phyloP scores from a whole-genome alignment of 2,329 filamentous ascomycete genomes.

The Myriosclerotinia scirpicola region DNA sequence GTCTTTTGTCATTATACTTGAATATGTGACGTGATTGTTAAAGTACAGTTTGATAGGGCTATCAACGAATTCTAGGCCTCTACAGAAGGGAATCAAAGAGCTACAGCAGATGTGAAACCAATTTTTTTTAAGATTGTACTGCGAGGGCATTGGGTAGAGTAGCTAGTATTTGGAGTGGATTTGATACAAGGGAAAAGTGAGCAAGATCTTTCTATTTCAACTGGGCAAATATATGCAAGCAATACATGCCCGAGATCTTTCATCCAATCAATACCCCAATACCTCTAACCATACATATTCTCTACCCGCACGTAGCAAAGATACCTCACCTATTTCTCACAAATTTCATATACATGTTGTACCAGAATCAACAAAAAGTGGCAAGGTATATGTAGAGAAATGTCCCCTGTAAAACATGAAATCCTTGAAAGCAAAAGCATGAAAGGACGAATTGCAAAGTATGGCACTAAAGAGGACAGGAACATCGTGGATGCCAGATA shows the following conservation, averaged over 20 bases:
- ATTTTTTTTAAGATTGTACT: no score
- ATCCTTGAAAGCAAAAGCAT: background rate
- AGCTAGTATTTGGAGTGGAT: background rate
- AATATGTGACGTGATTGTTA: background rate
- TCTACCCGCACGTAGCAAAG: no score
- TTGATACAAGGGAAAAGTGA: background rate
- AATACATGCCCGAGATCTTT: no score
- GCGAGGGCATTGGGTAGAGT: background rate
- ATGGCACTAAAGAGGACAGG: background rate
- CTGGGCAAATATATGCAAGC: background rate
- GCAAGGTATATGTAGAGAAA: background rate
- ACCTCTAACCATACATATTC: no score
- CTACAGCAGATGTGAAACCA: conserved; percentile 1
- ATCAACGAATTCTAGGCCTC: background rate
- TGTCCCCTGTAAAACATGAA: background rate
- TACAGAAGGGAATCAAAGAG: background rate
- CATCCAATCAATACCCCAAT: no score
- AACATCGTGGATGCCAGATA: background rate
- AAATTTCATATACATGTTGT: background rate
- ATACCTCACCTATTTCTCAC: no score
- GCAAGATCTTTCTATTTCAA: no score
- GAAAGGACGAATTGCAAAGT: background rate
- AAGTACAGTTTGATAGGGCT: background rate
- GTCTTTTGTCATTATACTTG: background rate
- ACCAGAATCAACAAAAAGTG: background rate